phyloP scores from a whole-genome alignment of 192 early-diverging fungal genomes.

The Gamsiella multidivaricata region DNA sequence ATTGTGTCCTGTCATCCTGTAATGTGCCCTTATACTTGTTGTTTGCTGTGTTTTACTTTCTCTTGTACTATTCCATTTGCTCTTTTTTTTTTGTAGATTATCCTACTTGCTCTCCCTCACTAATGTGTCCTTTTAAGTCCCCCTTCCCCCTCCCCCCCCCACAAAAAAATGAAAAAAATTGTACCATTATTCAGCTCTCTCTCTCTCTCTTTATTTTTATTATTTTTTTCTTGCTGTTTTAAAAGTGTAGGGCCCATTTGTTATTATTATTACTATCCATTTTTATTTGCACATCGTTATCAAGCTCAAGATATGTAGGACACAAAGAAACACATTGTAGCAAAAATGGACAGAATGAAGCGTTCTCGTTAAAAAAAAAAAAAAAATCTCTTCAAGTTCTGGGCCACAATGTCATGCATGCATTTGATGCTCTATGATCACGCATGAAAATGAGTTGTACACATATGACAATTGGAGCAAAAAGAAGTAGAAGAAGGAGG shows the following conservation, averaged over 20 bases:
- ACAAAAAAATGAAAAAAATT: not conserved
- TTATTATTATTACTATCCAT: not conserved
- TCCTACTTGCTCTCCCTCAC: not conserved
- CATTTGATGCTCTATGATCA: too few species aligned
- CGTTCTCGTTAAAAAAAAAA: too few species aligned
- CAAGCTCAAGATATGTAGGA: too few species aligned
- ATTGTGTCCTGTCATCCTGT: not conserved
- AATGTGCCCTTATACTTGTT: not conserved
- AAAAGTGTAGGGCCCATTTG: not conserved
- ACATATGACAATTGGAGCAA: too few species aligned
- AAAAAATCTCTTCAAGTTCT: too few species aligned
- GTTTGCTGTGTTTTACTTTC: conserved; percentile 2
- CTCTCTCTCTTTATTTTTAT: not conserved
- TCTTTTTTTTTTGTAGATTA: conserved; percentile 16
- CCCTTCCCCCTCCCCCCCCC: not conserved
- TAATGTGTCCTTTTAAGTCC: conserved; percentile 1
- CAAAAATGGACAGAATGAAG: too few species aligned
- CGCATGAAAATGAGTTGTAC: too few species aligned
- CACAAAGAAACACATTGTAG: too few species aligned
- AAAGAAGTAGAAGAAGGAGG: too few species aligned
- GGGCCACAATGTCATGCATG: too few species aligned
- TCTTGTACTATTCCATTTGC: conserved; percentile 7
- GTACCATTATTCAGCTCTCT: not conserved
- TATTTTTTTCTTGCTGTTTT: not conserved
- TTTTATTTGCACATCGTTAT: too few species aligned